Evolutionary conservation across 371 early-diverging fungal genomes (phyloP), one percentile per base, ranked within the genome.

Genomic region (Saksenaea vasiformis): DNA sequence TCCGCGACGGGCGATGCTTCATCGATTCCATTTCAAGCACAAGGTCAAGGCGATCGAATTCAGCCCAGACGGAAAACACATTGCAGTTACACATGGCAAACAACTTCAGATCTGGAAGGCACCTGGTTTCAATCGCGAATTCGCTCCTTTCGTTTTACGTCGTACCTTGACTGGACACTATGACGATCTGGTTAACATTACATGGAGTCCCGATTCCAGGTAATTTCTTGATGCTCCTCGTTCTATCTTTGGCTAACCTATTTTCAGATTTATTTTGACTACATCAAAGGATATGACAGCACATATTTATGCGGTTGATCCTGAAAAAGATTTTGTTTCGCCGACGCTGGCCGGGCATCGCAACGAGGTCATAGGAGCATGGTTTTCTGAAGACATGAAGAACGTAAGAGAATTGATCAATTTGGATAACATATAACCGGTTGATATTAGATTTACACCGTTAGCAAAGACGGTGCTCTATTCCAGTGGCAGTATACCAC

Each of bases 61-160:
- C 73, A 87, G 87, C 62, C 93, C 93, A 15, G 87, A 93, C 67
- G 92, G 92, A 43, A 84, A 85, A 61, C 90, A 74, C 65, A 86
- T 99, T 73, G 98, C 95, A 0, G 91, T 95, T 3, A 90, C 96
- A 1, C 79, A 90, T 51, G 97, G 92, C 67, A 92, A 91, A 65
- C 80, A 84, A 28, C 79, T 96, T 35, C 91, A 97, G 69, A 73
- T 98, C n/a, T 98, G 98, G 98, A 85, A 87, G 76, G 89, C 97
- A 27, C 99, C 99, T 17, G 93, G 94, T 41, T 90, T 88, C 71
- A 85, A 88, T 41, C 85, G 91, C 58, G 98, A 98, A 79, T 96
- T 95, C 66, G 83, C 94, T 7, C 97, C 98, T 17, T 91, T 99
- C 70, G 90, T 93, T 27, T 78, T 95, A 55, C 89, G 92, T 67